Evolutionary conservation across 352 stramenopile species (phyloP).

Genomic region (Elongisporangium prolatum): DNA sequence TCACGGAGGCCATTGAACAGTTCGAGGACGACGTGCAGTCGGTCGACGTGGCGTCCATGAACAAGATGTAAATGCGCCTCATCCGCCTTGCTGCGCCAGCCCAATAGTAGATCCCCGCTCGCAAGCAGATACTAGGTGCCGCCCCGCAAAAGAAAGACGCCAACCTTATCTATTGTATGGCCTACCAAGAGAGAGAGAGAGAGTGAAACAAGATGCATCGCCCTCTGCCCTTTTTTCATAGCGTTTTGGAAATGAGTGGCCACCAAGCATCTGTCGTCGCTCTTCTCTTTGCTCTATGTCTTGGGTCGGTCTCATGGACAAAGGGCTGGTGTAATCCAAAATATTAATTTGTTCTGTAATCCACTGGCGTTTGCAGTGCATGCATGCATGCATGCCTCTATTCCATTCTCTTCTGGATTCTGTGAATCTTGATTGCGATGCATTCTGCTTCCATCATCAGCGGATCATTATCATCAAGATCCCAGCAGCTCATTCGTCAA

Average conservation of each 20-base stretch:
- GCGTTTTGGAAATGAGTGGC: not conserved
- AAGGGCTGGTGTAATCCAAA: not conserved
- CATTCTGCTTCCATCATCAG: not conserved
- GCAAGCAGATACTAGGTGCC: slow-evolving; percentile 3
- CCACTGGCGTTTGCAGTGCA: not conserved
- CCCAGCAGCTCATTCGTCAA: not conserved
- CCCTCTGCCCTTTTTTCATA: not conserved
- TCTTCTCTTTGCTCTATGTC: not conserved
- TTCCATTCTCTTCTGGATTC: too few species aligned
- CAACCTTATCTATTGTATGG: not conserved
- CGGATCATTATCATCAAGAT: not conserved
- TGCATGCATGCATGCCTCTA: not conserved
- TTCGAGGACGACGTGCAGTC: slow-evolving; percentile 85
- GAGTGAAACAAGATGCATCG: not conserved
- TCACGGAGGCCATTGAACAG: slow-evolving; percentile 74
- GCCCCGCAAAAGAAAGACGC: slow-evolving; percentile 1
- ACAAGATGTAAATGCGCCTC: slow-evolving; percentile 64
- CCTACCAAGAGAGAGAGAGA: not conserved
- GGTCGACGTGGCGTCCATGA: slow-evolving; percentile 86
- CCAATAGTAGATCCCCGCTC: slow-evolving; percentile 6
- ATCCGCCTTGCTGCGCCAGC: slow-evolving; percentile 10
- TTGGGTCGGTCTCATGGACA: not conserved
- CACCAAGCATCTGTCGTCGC: too few species aligned
- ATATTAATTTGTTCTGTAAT: not conserved
- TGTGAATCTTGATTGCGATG: not conserved